These are phyloP conservation scores for Sporothrix brasiliensis DNA, from an alignment of 2,329 filamentous ascomycete species.

Conservation along the genomic window DNA sequence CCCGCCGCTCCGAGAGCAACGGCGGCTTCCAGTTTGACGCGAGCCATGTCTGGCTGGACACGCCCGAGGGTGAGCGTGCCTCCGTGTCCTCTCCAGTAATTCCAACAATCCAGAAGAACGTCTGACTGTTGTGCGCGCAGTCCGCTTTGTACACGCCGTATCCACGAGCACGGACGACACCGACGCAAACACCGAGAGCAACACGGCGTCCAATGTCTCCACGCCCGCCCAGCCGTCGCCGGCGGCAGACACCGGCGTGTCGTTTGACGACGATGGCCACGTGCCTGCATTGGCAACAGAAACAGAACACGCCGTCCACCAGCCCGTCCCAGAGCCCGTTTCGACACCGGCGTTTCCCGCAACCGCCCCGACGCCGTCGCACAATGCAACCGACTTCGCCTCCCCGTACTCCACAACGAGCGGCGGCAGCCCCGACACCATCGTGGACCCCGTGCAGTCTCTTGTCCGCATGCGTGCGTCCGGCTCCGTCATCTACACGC, in stretches of 20 bases:
- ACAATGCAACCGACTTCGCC: slow-evolving; percentile 1
- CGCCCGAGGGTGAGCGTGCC: slow-evolving; percentile 2
- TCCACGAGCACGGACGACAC: not conserved
- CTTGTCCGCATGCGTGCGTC: slow-evolving; percentile 16
- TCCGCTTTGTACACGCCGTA: not conserved
- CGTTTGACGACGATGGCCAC: too few species aligned
- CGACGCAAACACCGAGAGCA: not conserved
- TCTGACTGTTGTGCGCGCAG: not conserved
- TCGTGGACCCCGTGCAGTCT: slow-evolving; percentile 23
- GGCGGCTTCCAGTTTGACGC: slow-evolving; percentile 20
- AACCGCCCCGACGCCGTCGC: not conserved
- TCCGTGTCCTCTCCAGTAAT: too few species aligned
- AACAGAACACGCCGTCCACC: not conserved
- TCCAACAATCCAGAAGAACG: too few species aligned
- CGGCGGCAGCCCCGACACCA: slow-evolving; percentile 13
- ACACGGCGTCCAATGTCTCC: not conserved
- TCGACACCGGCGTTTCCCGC: not conserved
- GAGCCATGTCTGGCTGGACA: slow-evolving; percentile 16
- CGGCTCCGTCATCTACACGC: slow-evolving; percentile 18
- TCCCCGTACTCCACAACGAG: slow-evolving; percentile 18
- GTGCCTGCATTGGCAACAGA: not conserved
- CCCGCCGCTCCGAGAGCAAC: slow-evolving; percentile 6
- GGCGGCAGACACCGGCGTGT: not conserved
- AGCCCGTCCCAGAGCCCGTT: too few species aligned
- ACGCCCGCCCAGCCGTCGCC: not conserved